phyloP scores from a whole-genome alignment of 306 rosid genomes.

The Pyrus communis region DNA sequence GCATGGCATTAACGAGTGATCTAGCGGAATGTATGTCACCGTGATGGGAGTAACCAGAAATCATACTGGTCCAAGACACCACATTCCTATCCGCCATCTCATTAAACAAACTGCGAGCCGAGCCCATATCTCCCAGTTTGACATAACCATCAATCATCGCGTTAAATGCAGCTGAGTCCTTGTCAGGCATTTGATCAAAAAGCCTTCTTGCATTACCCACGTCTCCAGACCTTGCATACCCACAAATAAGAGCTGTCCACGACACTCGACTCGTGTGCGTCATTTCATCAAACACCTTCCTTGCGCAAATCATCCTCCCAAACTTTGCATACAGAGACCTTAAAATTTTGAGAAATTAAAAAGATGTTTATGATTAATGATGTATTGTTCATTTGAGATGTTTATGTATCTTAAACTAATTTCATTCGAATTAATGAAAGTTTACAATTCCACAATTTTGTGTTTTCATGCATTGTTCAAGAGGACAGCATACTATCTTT shows the following conservation, averaged over 20 bases:
- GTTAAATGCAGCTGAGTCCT: constrained; percentile 46
- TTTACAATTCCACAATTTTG: too few relatives aligned
- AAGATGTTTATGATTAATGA: too few relatives aligned
- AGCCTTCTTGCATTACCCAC: constrained; percentile 51
- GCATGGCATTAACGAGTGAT: constrained; percentile 50
- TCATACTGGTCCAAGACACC: constrained; percentile 69
- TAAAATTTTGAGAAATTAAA: too few relatives aligned
- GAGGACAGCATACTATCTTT: too few relatives aligned
- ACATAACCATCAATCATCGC: constrained; percentile 56
- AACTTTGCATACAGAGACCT: constrained; percentile 39
- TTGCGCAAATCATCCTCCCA: constrained; percentile 36
- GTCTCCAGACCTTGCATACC: constrained; percentile 49
- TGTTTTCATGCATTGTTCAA: too few relatives aligned
- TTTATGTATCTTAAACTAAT: too few relatives aligned
- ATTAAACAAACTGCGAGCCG: constrained; percentile 52
- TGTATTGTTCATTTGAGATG: too few relatives aligned
- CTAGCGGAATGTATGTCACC: constrained; percentile 46
- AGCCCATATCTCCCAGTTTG: constrained; percentile 39
- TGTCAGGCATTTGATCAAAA: constrained; percentile 44
- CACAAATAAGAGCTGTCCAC: constrained; percentile 59
- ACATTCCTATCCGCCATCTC: constrained; percentile 38
- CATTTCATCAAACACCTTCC: constrained; percentile 57
- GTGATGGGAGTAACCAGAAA: constrained; percentile 42
- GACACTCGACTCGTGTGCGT: constrained; percentile 39
- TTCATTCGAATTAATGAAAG: too few relatives aligned